Conservation (phyloP, 352 stramenopile genomes). For the Peronospora belbahrii region DNA sequence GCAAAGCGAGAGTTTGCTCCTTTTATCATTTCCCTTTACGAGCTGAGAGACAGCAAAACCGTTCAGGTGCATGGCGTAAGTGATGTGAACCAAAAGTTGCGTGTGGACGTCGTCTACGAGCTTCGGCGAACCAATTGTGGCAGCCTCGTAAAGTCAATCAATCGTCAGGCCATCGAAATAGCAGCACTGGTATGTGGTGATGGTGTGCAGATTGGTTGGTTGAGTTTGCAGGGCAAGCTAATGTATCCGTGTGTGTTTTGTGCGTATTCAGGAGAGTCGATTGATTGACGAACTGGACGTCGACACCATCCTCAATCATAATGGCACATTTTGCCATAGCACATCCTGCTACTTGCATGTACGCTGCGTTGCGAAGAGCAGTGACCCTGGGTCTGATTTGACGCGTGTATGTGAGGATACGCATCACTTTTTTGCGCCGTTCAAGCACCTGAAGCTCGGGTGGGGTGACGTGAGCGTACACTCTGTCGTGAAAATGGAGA, state of each 20-base stretch:
- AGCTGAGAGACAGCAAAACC: too few species aligned
- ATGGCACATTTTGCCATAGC: conserved; percentile 31
- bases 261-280: conserved; percentile 30
- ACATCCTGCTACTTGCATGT: conserved; percentile 53
- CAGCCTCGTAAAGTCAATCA: conserved; percentile 34
- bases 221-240: neutral
- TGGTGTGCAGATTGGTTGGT: neutral
- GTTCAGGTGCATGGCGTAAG: conserved; percentile 41
- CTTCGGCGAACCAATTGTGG: conserved; percentile 33
- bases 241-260: neutral
- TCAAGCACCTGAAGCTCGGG: conserved; percentile 47
- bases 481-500: conserved; percentile 11
- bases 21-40: too few species aligned
- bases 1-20: too few species aligned
- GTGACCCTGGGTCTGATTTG: neutral
- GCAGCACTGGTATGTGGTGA: conserved; percentile 28
- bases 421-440: conserved; percentile 60
- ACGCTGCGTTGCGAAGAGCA: conserved; percentile 18
- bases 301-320: conserved; percentile 23
- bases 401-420: conserved; percentile 32
- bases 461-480: conserved; percentile 25
- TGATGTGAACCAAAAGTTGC: conserved; percentile 32
- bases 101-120: conserved; percentile 36
- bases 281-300: conserved; percentile 24
- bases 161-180: conserved; percentile 19